A percentile compares a stretch with the other conserved stretches of the same genome.
Evolutionary conservation across 2,329 filamentous ascomycete species (phyloP).

Genomic region (Triangularia verruculosa): DNA sequence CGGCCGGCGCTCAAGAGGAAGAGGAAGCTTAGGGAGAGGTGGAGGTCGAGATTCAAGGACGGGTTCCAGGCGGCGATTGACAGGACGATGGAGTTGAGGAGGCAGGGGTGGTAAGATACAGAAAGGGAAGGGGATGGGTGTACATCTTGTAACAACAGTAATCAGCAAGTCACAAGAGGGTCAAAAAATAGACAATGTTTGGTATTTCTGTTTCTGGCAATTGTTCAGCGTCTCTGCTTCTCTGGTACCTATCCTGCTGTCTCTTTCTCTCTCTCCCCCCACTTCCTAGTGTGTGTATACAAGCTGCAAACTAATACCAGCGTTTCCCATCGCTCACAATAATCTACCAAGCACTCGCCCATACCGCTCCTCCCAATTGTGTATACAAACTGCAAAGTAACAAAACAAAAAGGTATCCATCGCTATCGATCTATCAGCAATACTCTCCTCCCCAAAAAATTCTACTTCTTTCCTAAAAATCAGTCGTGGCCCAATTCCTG

Average conservation of each 20-base stretch:
- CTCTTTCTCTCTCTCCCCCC: neutral
- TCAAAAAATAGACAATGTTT: neutral
- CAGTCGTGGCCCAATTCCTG: constrained; percentile 7
- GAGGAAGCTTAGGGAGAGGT: constrained; percentile 66
- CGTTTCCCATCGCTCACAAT: no score
- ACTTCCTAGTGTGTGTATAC: neutral
- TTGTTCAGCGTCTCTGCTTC: no score
- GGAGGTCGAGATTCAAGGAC: constrained; percentile 64
- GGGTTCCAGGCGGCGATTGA: constrained; percentile 64
- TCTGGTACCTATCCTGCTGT: no score
- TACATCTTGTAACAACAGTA: neutral
- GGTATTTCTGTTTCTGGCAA: neutral
- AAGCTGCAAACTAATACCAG: neutral
- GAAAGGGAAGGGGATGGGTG: neutral
- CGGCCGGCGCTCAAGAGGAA: constrained; percentile 73
- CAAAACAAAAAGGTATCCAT: neutral
- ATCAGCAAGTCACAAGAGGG: neutral
- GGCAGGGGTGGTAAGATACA: constrained; percentile 68
- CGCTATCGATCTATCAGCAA: neutral
- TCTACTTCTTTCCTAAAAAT: no score
- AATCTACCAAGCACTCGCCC: no score
- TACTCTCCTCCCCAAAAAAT: no score
- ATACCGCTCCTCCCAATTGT: neutral
- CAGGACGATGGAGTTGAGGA: constrained; percentile 67
- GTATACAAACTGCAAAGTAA: neutral